phyloP scores from a whole-genome alignment of 768 basidiomycete species.

The Kwoniella sp. region DNA sequence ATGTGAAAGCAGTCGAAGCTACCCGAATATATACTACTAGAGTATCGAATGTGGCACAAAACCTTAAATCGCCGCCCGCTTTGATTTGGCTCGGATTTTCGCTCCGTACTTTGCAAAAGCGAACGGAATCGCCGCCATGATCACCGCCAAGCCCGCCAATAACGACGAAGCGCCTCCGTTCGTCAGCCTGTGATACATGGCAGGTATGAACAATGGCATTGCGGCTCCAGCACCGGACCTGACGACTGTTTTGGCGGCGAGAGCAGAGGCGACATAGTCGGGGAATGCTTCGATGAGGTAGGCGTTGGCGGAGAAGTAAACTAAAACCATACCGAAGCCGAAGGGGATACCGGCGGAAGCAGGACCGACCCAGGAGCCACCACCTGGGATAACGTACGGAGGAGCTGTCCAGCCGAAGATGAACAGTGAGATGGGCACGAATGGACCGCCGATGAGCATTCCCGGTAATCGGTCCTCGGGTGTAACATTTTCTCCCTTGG shows the following conservation, averaged over 20 bases:
- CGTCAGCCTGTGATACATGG: slow-evolving; percentile 26
- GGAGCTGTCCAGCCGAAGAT: slow-evolving; percentile 50
- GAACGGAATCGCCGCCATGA: slow-evolving; percentile 45
- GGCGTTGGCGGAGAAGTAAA: slow-evolving; percentile 44
- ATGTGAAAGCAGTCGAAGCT: not conserved
- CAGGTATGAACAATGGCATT: slow-evolving; percentile 33
- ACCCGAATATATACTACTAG: not conserved
- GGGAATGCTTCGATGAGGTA: slow-evolving; percentile 53
- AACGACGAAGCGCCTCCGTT: slow-evolving; percentile 31
- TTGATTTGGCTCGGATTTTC: slow-evolving; percentile 37
- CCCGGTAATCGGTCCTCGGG: slow-evolving; percentile 49
- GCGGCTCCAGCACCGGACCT: slow-evolving; percentile 48
- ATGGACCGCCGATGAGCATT: slow-evolving; percentile 30
- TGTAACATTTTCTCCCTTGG: slow-evolving; percentile 24
- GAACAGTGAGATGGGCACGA: slow-evolving; percentile 51
- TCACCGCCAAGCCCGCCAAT: slow-evolving; percentile 26
- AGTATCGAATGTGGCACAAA: not conserved
- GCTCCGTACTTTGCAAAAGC: slow-evolving; percentile 35
- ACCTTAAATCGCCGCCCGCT: slow-evolving; percentile 32
- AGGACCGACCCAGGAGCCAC: slow-evolving; percentile 39
- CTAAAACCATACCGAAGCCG: slow-evolving; percentile 51
- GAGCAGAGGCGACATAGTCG: slow-evolving; percentile 46
- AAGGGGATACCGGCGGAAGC: slow-evolving; percentile 43
- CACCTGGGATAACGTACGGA: slow-evolving; percentile 25
- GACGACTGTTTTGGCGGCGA: slow-evolving; percentile 53